Evolutionary conservation across 768 basidiomycete genomes (phyloP), one percentile per base, ranked within the genome.

Genomic region (Lactifluus subvellereus): DNA sequence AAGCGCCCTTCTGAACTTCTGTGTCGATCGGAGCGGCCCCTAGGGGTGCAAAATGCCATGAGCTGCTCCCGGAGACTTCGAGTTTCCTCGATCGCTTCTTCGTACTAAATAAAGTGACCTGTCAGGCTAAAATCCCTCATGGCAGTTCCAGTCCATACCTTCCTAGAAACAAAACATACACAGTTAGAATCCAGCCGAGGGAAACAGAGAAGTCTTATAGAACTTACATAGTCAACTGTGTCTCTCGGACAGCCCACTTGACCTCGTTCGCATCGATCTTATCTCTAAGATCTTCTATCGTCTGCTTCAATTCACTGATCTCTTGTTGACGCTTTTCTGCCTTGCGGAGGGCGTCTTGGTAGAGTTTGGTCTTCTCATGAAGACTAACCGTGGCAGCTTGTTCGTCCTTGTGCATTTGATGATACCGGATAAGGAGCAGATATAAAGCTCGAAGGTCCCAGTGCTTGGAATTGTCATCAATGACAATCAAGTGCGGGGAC

Each of bases 361-460:
- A 62, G 50, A 59, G 56, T 45, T 13, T 66, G 38, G 65, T 66
- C 37, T 53, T 59, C 38, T 66, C 64, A 5, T 57, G 67, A 8
- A 66, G 57, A 35, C 14, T 52, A 20, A 67, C 62, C 16, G 59
- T 59, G 4, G 67, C 67, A 14, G 61, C 49, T 42, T 66, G 65
- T 43, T 68, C 61, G 13, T 68, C 67, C 49, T 68, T 68, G 53
- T 66, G 60, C 67, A 67, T 67, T 56, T 65, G 54, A 16, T 68
- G 65, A 51, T 68, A 68, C 48, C 60, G 65, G 33, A 59, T 50
- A 40, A 68, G 57, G 30, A 68, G 61, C 32, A 68, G 49, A 58
- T 68, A 68, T 37, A 66, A 59, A 8, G 66, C 67, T 3, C 67
- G 61, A 22, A 68, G 61, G 47, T 68, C 67, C 67, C 67, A 68